Conservation (phyloP, 108 stramenopile genomes). For the Chaetoceros tenuissimus region DNA sequence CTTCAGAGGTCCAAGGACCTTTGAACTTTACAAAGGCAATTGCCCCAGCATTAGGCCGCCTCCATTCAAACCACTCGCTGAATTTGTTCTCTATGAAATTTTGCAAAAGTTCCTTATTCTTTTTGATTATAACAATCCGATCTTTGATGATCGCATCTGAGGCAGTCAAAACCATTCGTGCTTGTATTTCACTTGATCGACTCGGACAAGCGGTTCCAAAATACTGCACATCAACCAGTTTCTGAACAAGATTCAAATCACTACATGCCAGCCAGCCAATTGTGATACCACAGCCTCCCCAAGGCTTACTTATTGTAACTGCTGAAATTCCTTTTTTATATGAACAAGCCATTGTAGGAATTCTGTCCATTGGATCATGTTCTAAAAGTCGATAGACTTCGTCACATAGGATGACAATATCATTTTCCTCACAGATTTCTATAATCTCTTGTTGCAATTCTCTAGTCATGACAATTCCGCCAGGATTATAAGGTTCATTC, state of each 20-base stretch:
- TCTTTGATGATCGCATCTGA: conserved; percentile 38
- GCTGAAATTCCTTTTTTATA: conserved; percentile 50
- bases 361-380: conserved; percentile 34
- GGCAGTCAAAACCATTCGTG: conserved; percentile 49
- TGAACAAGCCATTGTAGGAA: conserved; percentile 56
- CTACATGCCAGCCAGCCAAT: conserved; percentile 66
- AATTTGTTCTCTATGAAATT: conserved; percentile 39
- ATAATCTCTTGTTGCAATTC: conserved; percentile 37
- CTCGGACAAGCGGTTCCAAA: conserved; percentile 68
- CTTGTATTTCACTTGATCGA: conserved; percentile 65
- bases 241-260: conserved; percentile 33
- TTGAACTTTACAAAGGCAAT: conserved; percentile 63
- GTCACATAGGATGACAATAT: conserved; percentile 48
- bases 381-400: conserved; percentile 75
- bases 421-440: conserved; percentile 30
- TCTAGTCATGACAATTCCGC: conserved; percentile 47
- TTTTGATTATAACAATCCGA: conserved; percentile 33
- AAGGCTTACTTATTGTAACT: conserved; percentile 69
- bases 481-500: conserved; percentile 80
- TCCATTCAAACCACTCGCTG: conserved; percentile 46
- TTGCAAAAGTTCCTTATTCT: conserved; percentile 39
- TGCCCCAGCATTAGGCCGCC: conserved; percentile 57
- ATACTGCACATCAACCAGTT: conserved; percentile 47
- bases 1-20: conserved; percentile 45
- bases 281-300: conserved; percentile 72